A percentile compares a stretch with the other conserved stretches of the same genome.
Evolutionary conservation across 306 rosid species (phyloP).

Genomic region (Argentina anserina): DNA sequence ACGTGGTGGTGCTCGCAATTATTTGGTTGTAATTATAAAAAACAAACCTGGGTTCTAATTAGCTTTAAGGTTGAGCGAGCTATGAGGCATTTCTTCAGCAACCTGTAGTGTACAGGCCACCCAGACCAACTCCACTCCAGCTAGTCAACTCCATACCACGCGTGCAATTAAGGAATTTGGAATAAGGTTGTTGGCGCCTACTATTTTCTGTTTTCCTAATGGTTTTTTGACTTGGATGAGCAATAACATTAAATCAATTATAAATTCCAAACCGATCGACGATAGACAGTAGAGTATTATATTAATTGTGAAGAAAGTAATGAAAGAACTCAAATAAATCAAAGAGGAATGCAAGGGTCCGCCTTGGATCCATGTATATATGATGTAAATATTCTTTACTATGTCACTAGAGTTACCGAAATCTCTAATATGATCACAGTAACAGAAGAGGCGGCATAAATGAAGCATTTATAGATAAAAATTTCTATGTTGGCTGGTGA

Average conservation of each 20-base stretch:
- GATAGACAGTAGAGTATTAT: no score
- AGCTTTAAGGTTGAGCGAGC: not conserved
- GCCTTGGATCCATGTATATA: not conserved
- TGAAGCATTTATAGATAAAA: no score
- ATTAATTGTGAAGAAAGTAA: not conserved
- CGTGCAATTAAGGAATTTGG: constrained; percentile 8
- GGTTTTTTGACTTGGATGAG: not conserved
- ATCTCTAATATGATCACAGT: not conserved
- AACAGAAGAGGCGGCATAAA: no score
- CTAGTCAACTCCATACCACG: not conserved
- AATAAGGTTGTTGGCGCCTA: constrained; percentile 1
- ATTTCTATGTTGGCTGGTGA: no score
- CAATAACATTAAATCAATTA: not conserved
- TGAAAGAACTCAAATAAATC: not conserved
- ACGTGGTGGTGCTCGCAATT: not conserved
- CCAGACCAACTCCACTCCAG: not conserved
- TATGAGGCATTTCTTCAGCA: not conserved
- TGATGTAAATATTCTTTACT: not conserved
- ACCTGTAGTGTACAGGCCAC: not conserved
- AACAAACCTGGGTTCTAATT: not conserved
- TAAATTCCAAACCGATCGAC: not conserved
- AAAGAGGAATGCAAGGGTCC: not conserved
- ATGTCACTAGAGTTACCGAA: not conserved
- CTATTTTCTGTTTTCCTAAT: not conserved
- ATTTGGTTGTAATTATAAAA: not conserved